Evolutionary conservation across 2,329 filamentous ascomycete genomes (phyloP), one percentile per base, ranked within the genome.

Genomic region (Claviceps cyperi): DNA sequence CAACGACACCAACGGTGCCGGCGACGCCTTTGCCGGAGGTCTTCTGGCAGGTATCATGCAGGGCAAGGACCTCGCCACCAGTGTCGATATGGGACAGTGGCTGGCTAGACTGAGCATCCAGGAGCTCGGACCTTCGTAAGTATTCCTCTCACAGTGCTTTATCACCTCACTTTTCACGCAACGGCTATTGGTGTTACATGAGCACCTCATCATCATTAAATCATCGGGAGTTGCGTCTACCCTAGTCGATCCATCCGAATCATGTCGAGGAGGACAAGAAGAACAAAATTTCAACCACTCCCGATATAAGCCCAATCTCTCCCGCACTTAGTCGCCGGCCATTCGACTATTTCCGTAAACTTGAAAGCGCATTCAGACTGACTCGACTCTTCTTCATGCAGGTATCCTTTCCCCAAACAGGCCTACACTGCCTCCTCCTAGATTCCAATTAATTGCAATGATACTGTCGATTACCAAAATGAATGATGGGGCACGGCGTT

Each of bases 81-180:
- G 78, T 62, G 77, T 98, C 59, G 86, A 96, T 67, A 86, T 92
- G 78, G 92, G 92, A 56, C 90, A 96, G 71, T 98, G 92, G 92
- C 79, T 98, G 57, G 92, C 92, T 47, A 84, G 84, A 63, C 75
- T 95, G 62, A 92, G 89, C 76, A 91, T 98, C 67, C 83, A 91
- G 73, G 90, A 97, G 72, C 75, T 96, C 60, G 92, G 92, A 61
- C 90, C 91, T 70, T 92, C 89, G 84, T 97, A 84, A 77, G 86
- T 85, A 56, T n/a, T 43, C 14, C 13, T 40, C 11, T 22, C 19
- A 21, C 22, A 8, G 3, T 14, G 14, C 22, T 43, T 24, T 6
- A 24, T 5, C 40, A 32, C 5, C 15, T 46, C 19, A 49, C 35
- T 44, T 52, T 50, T 35, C 49, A n/a, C 7, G 13, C n/a, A 28